Conservation (phyloP, 2,329 filamentous ascomycete genomes). For the Penicillium frequentans region DNA sequence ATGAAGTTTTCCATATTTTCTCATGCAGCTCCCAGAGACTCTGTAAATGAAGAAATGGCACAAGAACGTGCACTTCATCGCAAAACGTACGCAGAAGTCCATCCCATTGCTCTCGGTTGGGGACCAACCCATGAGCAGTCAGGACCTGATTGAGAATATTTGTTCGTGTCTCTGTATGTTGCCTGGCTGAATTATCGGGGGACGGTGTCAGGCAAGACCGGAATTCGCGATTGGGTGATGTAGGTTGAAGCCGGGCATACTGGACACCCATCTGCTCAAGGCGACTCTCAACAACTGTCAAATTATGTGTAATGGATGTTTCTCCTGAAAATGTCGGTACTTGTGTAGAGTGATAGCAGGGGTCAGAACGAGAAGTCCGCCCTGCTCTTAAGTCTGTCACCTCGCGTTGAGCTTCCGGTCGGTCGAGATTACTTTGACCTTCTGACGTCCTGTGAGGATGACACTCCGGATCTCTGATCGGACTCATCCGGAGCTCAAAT, state of each 20-base stretch:
- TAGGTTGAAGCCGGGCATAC: constrained; percentile 7
- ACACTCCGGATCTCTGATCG: background rate
- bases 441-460: background rate
- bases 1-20: constrained; percentile 8
- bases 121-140: constrained; percentile 7
- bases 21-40: constrained; percentile 14
- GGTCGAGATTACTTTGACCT: background rate
- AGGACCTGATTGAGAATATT: background rate
- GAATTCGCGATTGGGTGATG: constrained; percentile 4
- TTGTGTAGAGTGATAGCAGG: background rate
- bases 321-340: constrained; percentile 22
- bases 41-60: constrained; percentile 24
- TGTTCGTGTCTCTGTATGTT: background rate
- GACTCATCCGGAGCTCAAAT: background rate
- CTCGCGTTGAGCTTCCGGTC: background rate
- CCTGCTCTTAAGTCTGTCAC: background rate
- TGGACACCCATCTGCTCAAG: constrained; percentile 16
- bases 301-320: constrained; percentile 20
- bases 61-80: constrained; percentile 23
- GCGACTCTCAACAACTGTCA: constrained; percentile 22
- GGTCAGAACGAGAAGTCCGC: background rate
- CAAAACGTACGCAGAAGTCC: constrained; percentile 17
- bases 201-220: constrained; percentile 13
- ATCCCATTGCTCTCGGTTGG: constrained; percentile 14
- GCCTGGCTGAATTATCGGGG: background rate